Base-by-base conservation (phyloP, 768 basidiomycete species). In the Punctularia strigosozonata region DNA sequence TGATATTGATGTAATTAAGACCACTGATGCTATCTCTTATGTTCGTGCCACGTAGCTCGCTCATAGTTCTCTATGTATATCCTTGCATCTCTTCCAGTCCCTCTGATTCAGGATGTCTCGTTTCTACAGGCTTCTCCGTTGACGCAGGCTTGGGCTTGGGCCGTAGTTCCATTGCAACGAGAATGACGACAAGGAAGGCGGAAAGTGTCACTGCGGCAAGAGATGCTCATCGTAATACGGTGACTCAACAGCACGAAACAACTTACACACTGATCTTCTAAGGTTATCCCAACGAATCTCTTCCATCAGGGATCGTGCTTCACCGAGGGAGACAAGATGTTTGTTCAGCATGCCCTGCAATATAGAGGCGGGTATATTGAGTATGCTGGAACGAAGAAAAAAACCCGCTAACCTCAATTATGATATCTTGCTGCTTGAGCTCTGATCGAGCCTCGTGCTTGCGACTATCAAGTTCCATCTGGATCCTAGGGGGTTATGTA, bases 381-480 rank as follows among this genome's bases (percentile, higher is more conserved):
- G 34, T 25, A 33, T 25, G 31, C 18, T 4, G 12, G 24, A 13
- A 15, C 3, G 5, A 20, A 37, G 39, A 35, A 17, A 3, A 54
- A 64, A 15, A n/a, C n/a, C n/a, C n/a, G n/a, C n/a, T n/a, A 30
- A 83, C 86, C 71, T 90, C 87, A 26, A 94, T 88, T 25, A 65
- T 62, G 43, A 97, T 83, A 49, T 90, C 90, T 48, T 81, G 77
- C 38, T 69, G 71, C 59, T 91, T 94, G 43, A 86, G 52, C 37
- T 97, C 91, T 1, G 78, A 68, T 52, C 79, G 82, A 12, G 80
- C 74, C 55, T 98, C 95, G 47, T 83, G 88, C 65, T 91, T 97
- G 41, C 94, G 71, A 45, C 79, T 90, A 51, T 94, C 89, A 43
- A 97, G 68, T 40, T 99, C 95, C 79, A 98, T 90, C 58, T 97